Evolutionary conservation across 257 asterid species (phyloP), one percentile per base, ranked within the genome.

Genomic region (Solanum peruvianum): DNA sequence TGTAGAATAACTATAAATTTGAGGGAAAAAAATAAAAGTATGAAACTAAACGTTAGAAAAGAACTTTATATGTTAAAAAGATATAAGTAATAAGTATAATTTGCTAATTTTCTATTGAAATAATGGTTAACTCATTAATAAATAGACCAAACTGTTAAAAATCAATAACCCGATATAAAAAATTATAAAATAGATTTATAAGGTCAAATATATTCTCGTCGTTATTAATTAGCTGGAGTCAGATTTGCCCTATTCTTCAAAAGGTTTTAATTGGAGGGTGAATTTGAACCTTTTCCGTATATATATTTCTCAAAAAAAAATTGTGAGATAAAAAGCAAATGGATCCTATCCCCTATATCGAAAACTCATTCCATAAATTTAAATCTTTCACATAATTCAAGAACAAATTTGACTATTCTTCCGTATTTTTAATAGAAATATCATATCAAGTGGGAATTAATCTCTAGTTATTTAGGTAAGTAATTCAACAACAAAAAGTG

Each of bases 1-100:
- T 1, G 67, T 56, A 0, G 64, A 56, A 0, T 56, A 56, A 0
- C 1, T 0, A 0, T 0, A 7, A 56, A 12, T 58, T 58, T 21
- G 12, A 8, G 20, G 0, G 2, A 6, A 18, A 18, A 6, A 58
- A 0, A 58, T 58, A 2, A 8, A 58, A 58, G 13, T 58, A 58
- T 21, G 13, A 62, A 11, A 11, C 31, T 62, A 62, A 62, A n/a
- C 0, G 1, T 62, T 23, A 62, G 70, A 23, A 25, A 62, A 62
- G 1, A 11, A 62, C 1, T 0, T 62, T 62, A n/a, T 0, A 62
- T n/a, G 15, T 10, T 10, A 4, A 7, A 23, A 23, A 0, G 69
- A 11, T 62, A 62, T 16, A 0, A 6, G 2, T 52, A 15, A 15
- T 60, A 0, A 3, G 12, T 62, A 62, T 23, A 62, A 62, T 23